Conservation (phyloP, 2,329 filamentous ascomycete genomes). For the Aphanoascus verrucosus region DNA sequence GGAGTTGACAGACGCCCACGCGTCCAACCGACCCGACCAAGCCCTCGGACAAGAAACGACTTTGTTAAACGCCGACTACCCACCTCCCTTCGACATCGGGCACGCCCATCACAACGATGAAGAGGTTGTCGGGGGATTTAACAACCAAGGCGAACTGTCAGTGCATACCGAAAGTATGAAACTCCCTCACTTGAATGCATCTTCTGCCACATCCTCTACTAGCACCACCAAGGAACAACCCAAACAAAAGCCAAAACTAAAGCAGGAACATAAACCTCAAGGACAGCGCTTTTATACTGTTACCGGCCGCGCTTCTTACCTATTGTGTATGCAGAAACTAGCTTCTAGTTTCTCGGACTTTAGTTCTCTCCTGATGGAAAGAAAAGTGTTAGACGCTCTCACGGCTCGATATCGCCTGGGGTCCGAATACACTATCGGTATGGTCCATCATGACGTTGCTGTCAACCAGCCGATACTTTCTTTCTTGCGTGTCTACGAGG, state of each 20-base stretch:
- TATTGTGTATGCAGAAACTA: constrained; percentile 7
- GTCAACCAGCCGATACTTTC: constrained; percentile 5
- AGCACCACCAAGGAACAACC: background rate
- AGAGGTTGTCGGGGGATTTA: constrained; percentile 7
- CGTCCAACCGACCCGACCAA: background rate
- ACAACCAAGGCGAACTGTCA: constrained; percentile 6
- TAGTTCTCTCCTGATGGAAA: background rate
- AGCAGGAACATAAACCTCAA: too few species aligned
- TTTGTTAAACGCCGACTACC: background rate
- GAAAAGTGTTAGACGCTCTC: constrained; percentile 10
- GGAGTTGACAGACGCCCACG: background rate
- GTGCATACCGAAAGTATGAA: constrained; percentile 18
- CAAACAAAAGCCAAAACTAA: too few species aligned
- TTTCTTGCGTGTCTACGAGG: background rate
- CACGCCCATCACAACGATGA: constrained; percentile 2
- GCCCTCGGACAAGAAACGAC: background rate
- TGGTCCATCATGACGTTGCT: constrained; percentile 2
- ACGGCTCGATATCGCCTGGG: background rate
- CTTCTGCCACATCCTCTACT: constrained; percentile 5
- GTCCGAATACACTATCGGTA: background rate
- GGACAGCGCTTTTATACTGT: too few species aligned
- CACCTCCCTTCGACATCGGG: background rate
- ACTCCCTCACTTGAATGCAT: constrained; percentile 10
- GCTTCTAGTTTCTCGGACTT: constrained; percentile 6
- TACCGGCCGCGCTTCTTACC: too few species aligned